Base-by-base conservation (phyloP, 2,329 filamentous ascomycete genomes). In the Corniculantispora saksenae region DNA sequence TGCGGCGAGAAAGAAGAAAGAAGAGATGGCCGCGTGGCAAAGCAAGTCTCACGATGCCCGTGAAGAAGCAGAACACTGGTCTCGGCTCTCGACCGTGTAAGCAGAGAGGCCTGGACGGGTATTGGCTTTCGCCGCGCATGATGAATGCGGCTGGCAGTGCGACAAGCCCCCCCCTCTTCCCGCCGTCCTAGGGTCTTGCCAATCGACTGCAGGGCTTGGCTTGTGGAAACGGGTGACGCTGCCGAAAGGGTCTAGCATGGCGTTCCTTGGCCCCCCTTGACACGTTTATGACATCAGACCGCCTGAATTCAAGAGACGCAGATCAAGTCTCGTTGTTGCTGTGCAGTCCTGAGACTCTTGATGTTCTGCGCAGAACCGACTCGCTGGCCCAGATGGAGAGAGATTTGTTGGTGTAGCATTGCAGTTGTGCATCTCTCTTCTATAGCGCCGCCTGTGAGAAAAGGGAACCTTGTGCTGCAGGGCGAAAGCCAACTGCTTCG, bases 251-350 rank as follows among this genome's bases (percentile, higher is more conserved):
- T 56, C 60, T 56, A n/a, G 19, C 32, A 12, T 43, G 29, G 43
- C 17, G 17, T 53, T 53, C 10, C 23, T 21, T n/a, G 12, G 21
- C 21, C 50, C 60, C 57, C 27, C 61, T 63, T 56, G 40, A 27
- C 61, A 63, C 51, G 40, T 32, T 43, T 40, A 63, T 64, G 61
- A 64, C 53, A 64, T 64, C 47, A 57, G 61, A 64, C 61, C 61
- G 61, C 53, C 27, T 51, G 25, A 29, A 25, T 25, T 29, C 19
- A 1, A 40, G 38, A 17, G 12, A n/a, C 43, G 23, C 12, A 51
- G 23, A n/a, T n/a, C 17, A 43, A 13, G n/a, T n/a, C 3, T 55
- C 12, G 45, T 19, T 27, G 27, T 29, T 10, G 32, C 1, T 61
- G 43, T 23, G 19, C 38, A 3, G 38, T 43, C 32, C 17, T 43